Percentiles rank a stretch among this genome's conserved stretches.
Conservation (phyloP, 2,329 filamentous ascomycete genomes). For the Tolypocladium tundrense region DNA sequence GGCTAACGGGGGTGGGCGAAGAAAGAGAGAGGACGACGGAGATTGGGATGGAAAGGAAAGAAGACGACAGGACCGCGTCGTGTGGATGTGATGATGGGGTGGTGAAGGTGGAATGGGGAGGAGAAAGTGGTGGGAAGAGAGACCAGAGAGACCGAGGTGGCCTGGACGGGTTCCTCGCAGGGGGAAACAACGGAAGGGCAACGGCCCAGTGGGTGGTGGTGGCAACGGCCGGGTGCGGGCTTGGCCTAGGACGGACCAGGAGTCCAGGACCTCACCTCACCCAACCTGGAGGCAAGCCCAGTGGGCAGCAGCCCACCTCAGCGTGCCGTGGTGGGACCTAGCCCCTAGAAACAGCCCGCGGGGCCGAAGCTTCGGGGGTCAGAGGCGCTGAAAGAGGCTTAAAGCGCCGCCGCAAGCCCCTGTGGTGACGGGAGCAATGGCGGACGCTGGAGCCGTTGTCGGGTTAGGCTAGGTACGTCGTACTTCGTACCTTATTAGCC, state of each 20-base stretch:
- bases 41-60: constrained; percentile 16
- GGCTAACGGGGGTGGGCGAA: constrained; percentile 13
- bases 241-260: not conserved
- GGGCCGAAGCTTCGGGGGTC: not conserved
- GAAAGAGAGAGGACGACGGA: constrained; percentile 13
- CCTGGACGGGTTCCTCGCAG: not conserved
- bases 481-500: not conserved
- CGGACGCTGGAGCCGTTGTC: not conserved
- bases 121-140: constrained; percentile 2
- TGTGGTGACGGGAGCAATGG: not conserved
- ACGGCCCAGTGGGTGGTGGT: not conserved
- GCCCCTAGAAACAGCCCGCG: not conserved
- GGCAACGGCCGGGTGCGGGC: constrained; percentile 1
- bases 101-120: constrained; percentile 7
- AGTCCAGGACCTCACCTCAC: not conserved
- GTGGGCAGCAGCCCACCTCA: no score
- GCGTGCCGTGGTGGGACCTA: not conserved
- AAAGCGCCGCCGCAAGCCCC: not conserved
- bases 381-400: not conserved
- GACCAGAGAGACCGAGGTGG: not conserved
- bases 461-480: not conserved
- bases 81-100: not conserved
- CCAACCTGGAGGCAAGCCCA: no score
- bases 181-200: not conserved
- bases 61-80: constrained; percentile 9